Evolutionary conservation across 495 filamentous ascomycete genomes (phyloP).

Genomic region (Barbatosphaeria neglecta): DNA sequence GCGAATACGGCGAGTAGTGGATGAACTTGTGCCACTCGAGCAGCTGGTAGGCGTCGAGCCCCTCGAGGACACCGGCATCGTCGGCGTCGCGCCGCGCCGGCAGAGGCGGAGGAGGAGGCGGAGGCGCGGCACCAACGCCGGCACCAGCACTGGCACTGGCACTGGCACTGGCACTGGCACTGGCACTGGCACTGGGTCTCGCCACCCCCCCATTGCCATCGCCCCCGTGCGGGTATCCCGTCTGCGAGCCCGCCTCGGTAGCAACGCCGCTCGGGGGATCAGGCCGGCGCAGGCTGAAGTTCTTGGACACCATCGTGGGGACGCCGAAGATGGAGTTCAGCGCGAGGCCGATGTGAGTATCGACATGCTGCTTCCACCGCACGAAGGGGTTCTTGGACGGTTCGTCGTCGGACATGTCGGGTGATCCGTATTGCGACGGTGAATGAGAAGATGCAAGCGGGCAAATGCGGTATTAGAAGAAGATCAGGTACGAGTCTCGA

Average conservation of each 20-base stretch:
- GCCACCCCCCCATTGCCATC: too few species aligned
- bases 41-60: not conserved
- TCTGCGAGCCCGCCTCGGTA: too few species aligned
- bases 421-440: not conserved
- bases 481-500: too few species aligned
- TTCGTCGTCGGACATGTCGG: conserved; percentile 8
- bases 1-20: conserved; percentile 17
- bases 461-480: not conserved
- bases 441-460: too few species aligned
- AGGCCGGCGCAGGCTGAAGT: not conserved
- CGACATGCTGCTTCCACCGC: conserved; percentile 28
- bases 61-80: not conserved
- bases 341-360: conserved; percentile 19
- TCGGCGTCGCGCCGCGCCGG: not conserved
- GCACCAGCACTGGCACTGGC: not conserved
- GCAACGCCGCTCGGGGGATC: not conserved
- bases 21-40: not conserved
- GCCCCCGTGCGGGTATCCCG: too few species aligned
- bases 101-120: too few species aligned
- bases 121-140: too few species aligned
- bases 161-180: too few species aligned
- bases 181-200: too few species aligned
- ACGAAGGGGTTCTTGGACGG: conserved; percentile 23
- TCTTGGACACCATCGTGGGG: conserved; percentile 14
- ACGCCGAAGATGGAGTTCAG: conserved; percentile 19